Conservation (phyloP, 306 rosid species). For the Gastrolobium villosum region DNA sequence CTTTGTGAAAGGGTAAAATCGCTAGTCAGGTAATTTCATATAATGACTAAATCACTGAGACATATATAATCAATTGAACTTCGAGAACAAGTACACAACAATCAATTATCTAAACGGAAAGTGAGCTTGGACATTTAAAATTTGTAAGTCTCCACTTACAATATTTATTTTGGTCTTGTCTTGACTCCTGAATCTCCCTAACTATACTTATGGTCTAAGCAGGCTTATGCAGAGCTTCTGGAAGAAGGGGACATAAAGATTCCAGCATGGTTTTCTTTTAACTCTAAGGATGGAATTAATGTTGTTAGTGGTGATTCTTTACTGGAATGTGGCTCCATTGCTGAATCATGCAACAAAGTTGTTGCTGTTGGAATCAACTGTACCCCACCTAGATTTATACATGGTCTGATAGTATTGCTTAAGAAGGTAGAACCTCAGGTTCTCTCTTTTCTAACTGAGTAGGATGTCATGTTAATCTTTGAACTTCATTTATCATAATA, state of each 20-base stretch:
- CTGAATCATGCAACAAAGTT: constrained; percentile 62
- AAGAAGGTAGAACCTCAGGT: constrained; percentile 57
- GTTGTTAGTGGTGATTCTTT: constrained; percentile 71
- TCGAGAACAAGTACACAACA: not conserved
- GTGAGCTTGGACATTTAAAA: constrained; percentile 27
- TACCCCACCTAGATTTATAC: constrained; percentile 72
- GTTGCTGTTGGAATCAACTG: constrained; percentile 70
- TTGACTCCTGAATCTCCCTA: constrained; percentile 31
- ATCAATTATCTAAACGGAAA: constrained; percentile 27
- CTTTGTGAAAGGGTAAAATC: constrained; percentile 17
- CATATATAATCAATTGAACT: constrained; percentile 18
- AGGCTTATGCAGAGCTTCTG: constrained; percentile 66
- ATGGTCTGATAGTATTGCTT: constrained; percentile 56
- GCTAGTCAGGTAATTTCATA: not conserved
- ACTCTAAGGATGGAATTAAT: constrained; percentile 68
- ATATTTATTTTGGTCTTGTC: constrained; percentile 38
- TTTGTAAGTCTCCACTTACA: constrained; percentile 6
- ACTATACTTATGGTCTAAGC: constrained; percentile 32
- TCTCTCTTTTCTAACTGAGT: constrained; percentile 28
- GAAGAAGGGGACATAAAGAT: constrained; percentile 59
- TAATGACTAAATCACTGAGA: constrained; percentile 20
- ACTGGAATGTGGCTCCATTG: constrained; percentile 57
- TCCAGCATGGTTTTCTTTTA: constrained; percentile 72
- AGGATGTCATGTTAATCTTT: constrained; percentile 3
- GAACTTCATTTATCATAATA: constrained; percentile 12